Evolutionary conservation across 2,329 filamentous ascomycete genomes (phyloP), one percentile per base, ranked within the genome.

Genomic region (Fusarium nanum): DNA sequence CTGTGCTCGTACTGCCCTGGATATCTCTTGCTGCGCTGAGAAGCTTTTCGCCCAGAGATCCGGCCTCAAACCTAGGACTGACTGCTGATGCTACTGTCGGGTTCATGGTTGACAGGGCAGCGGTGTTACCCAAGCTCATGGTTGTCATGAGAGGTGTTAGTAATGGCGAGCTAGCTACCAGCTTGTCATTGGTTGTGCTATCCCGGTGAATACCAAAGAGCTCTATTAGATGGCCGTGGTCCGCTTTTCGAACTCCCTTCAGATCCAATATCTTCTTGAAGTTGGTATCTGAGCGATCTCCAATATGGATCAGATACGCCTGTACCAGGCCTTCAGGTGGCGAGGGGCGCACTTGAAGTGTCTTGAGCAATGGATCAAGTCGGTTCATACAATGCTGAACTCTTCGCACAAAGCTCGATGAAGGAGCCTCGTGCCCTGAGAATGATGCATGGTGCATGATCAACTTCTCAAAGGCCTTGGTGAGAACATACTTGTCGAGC

Each of bases 231-330:
- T 93, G 89, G 5, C 87, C 83, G 76, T 98, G 93, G 66, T 99
- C 96, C 65, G 88, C 85, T 77, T 94, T 95, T 67, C 91, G 88
- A 64, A 99, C 91, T 48, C 96, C 96, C 80, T 99, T 99, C 68
- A 99, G 87, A 53, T 99, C 96, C 47, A 99, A 89, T 64, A 99
- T 92, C 82, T 98, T 98, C 77, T 91, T 91, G 87, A 99, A 99
- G 81, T 99, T 99, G 75, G 89, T 88, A 78, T 98, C 96, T 69
- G 92, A 97, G 59, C 92, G 91, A 83, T 99, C 96, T 72, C 89
- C 94, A 71, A 99, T 96, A 81, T 98, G 96, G 79, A 98, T 97
- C 34, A 99, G 89, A 79, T 99, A 99, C 34, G 96, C 96, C 82
- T 98, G 95, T 0, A 99, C 94, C 6, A 99, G 88, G 3, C 93